A percentile compares a stretch with the other conserved stretches of the same genome.
Evolutionary conservation across 2,329 filamentous ascomycete species (phyloP).

Genomic region (Fusarium subglutinans): DNA sequence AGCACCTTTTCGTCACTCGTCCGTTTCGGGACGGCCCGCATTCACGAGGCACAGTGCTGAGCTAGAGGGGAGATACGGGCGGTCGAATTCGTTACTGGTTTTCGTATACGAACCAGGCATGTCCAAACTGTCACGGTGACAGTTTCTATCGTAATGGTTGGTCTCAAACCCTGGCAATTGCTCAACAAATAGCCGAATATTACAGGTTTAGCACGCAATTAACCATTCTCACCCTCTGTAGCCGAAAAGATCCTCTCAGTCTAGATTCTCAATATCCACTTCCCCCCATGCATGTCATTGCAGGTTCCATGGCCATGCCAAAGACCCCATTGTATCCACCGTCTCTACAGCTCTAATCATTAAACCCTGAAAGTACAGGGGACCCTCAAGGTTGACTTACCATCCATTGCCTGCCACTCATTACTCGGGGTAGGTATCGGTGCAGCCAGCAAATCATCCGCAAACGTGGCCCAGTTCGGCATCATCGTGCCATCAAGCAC

Average conservation of each 20-base stretch:
- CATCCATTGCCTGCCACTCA: conserved; percentile 10
- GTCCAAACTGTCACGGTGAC: not conserved
- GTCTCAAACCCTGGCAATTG: not conserved
- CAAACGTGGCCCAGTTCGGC: not conserved
- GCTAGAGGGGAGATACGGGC: not conserved
- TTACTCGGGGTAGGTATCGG: not conserved
- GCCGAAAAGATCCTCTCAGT: too few species aligned
- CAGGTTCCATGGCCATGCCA: conserved; percentile 6
- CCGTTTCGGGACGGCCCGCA: not conserved
- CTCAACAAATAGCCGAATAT: too few species aligned
- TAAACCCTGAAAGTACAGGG: not conserved
- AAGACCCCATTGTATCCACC: not conserved
- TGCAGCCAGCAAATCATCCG: not conserved
- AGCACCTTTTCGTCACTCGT: not conserved
- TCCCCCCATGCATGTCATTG: not conserved
- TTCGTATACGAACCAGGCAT: not conserved
- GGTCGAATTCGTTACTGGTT: not conserved
- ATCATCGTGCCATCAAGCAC: not conserved
- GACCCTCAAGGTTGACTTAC: not conserved
- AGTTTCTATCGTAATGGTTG: not conserved
- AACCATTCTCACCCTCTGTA: too few species aligned
- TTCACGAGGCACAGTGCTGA: not conserved
- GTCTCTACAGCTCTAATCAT: not conserved
- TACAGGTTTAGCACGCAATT: too few species aligned
- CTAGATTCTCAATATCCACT: not conserved